A percentile compares a stretch with the other conserved stretches of the same genome.
These are phyloP conservation scores for Ilex aquifolium DNA, from an alignment of 257 asterid genomes.

Conservation along the genomic window DNA sequence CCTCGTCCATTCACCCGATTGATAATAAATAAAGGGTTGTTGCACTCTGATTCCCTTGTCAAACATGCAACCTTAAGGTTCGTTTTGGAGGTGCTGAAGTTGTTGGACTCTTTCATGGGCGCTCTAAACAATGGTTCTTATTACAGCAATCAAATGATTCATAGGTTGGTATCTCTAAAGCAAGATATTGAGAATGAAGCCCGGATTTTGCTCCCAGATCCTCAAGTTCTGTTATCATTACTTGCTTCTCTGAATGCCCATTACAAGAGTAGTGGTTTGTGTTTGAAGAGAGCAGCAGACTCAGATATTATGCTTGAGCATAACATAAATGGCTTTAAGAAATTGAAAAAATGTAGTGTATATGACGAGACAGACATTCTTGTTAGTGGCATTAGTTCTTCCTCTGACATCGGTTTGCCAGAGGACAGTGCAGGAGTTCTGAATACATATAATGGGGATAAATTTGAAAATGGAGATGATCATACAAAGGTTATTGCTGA, in stretches of 20 bases:
- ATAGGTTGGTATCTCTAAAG: conserved; percentile 43
- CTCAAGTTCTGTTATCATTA: conserved; percentile 68
- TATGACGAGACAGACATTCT: conserved; percentile 57
- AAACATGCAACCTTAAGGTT: conserved; percentile 80
- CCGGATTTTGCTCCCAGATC: conserved; percentile 67
- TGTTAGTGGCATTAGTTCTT: conserved; percentile 56
- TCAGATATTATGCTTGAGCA: conserved; percentile 30
- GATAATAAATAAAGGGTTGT: conserved; percentile 71
- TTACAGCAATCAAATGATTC: conserved; percentile 30
- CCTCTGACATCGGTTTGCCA: conserved; percentile 31
- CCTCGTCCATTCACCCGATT: conserved; percentile 61
- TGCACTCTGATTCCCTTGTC: conserved; percentile 63
- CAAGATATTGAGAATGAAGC: conserved; percentile 53
- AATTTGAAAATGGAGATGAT: conserved; percentile 27
- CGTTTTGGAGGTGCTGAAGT: conserved; percentile 61
- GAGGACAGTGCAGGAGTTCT: conserved; percentile 33
- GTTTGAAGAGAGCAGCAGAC: conserved; percentile 59
- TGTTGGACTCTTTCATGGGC: conserved; percentile 54
- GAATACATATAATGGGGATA: conserved; percentile 36
- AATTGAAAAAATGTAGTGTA: conserved; percentile 42
- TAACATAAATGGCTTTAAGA: conserved; percentile 34
- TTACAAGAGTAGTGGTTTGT: conserved; percentile 35
- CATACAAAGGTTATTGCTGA: conserved; percentile 34
- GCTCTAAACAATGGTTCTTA: conserved; percentile 30
- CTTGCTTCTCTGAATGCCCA: conserved; percentile 57